These are phyloP conservation scores for Phytophthora podocarpi DNA, from an alignment of 352 stramenopile genomes.

Conservation along the genomic window DNA sequence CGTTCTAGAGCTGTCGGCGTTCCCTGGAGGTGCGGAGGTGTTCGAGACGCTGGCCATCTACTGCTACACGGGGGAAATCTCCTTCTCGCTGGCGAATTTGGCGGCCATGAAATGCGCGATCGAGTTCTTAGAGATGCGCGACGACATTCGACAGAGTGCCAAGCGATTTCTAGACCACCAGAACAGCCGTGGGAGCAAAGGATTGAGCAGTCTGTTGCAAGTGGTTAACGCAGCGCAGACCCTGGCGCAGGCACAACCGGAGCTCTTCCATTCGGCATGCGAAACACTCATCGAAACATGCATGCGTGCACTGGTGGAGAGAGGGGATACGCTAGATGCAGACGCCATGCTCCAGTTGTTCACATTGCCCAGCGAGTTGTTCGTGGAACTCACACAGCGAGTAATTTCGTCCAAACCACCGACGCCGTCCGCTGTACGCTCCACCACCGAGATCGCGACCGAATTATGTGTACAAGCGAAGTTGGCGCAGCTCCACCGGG, in stretches of 20 bases:
- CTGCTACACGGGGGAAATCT: constrained; percentile 62
- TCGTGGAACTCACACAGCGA: constrained; percentile 47
- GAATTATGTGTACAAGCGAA: constrained; percentile 50
- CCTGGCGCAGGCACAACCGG: constrained; percentile 22
- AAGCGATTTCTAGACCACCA: constrained; percentile 38
- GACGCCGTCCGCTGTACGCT: not conserved
- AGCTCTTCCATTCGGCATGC: constrained; percentile 26
- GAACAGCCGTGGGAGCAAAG: constrained; percentile 12
- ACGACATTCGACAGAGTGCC: constrained; percentile 32
- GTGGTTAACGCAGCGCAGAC: constrained; percentile 24
- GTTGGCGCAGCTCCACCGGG: constrained; percentile 47
- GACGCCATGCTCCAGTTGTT: constrained; percentile 39
- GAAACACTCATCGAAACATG: constrained; percentile 33
- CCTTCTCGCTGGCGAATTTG: constrained; percentile 34
- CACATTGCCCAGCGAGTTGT: constrained; percentile 40
- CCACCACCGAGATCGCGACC: constrained; percentile 21
- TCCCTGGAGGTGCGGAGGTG: constrained; percentile 57
- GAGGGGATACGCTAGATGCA: constrained; percentile 8
- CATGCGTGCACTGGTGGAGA: constrained; percentile 28
- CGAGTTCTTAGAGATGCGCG: constrained; percentile 54
- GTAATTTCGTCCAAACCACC: constrained; percentile 30
- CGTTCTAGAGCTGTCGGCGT: constrained; percentile 48
- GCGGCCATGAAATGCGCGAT: constrained; percentile 43
- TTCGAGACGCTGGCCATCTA: constrained; percentile 79
- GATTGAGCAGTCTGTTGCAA: constrained; percentile 21